Evolutionary conservation across 257 asterid species (phyloP).

Genomic region (Leptodermis oblonga): DNA sequence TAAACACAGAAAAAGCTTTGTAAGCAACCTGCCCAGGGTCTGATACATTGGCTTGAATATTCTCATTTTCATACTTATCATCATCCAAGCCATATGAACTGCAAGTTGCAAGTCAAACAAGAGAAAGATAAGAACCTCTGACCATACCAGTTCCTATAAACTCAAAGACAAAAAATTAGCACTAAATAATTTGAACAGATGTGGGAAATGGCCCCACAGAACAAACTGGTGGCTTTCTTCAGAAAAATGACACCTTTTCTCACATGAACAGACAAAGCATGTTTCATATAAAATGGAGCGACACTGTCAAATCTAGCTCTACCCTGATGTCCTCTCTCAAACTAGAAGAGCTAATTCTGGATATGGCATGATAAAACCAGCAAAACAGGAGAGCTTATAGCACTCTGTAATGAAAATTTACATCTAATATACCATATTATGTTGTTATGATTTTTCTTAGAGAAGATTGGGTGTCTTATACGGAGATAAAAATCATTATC

Average conservation of each 20-base stretch:
- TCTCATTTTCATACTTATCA: constrained; percentile 68
- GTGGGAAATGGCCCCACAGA: not conserved
- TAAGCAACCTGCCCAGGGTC: constrained; percentile 68
- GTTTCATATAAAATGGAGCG: not conserved
- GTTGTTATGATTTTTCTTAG: not conserved
- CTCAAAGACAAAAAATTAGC: not conserved
- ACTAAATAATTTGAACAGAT: not conserved
- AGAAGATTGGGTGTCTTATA: not conserved
- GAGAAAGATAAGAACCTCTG: constrained; percentile 1
- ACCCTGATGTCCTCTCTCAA: not conserved
- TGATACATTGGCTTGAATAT: constrained; percentile 51
- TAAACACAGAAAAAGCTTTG: constrained; percentile 19
- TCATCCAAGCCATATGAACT: constrained; percentile 82
- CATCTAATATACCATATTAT: not conserved
- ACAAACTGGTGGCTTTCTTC: constrained; percentile 4
- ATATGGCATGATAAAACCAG: not conserved
- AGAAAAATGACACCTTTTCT: not conserved
- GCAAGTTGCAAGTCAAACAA: constrained; percentile 17
- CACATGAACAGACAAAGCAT: not conserved
- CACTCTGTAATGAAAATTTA: not conserved
- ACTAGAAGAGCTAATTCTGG: not conserved
- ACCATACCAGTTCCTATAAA: not conserved
- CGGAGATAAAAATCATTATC: not conserved
- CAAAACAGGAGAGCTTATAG: not conserved
- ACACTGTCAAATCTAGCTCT: not conserved